Base-by-base conservation (phyloP, 768 basidiomycete genomes). In the Strobilomyces dryophilus region DNA sequence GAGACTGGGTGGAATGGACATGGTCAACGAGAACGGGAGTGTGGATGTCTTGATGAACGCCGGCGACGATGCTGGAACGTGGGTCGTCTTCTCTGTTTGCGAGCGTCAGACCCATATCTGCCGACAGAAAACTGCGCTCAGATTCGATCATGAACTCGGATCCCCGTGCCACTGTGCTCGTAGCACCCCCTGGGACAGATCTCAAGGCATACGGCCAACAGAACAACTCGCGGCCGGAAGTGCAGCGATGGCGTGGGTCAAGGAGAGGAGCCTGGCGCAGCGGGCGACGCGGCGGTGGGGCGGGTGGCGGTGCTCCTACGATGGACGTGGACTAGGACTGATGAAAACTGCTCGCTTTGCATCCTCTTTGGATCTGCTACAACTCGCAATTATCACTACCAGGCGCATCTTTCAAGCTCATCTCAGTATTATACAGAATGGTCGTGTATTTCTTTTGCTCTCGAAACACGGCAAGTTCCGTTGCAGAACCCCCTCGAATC, bases 71-170 rank as follows among this genome's bases (percentile, higher is more conserved):
- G 70, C 67, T n/a, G 77, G 76, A 51, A 85, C 86, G 87, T 89
- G 63, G 71, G 68, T 60, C 4, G 9, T 17, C 6, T n/a, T 14
- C 9, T 5, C 14, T 14, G 0, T 21, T n/a, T 17, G 29, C 18
- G 5, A 27, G 9, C 17, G 29, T 20, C 31, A n/a, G 20, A 11
- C 11, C 4, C 18, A 14, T 46, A 10, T 18, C 10, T 6, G 11
- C n/a, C 11, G 31, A 47, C 60, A 92, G 91, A 55, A 93, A 92
- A 80, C 76, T 94, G 76, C 87, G 91, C 49, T 92, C 91, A 3
- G 91, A 94, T 65, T 81, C 81, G 2, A 76, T 92, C 45, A 67
- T 90, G 54, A 55, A 49, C 31, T 74, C 75, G 20, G 77, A 77
- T 59, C 79, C 85, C n/a, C 81, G 88, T 26, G 87, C 88, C 5